A percentile compares a stretch with the other conserved stretches of the same genome.
These are phyloP conservation scores for Aureobasidium vineae DNA, from an alignment of 2,329 filamentous ascomycete genomes.

Conservation along the genomic window DNA sequence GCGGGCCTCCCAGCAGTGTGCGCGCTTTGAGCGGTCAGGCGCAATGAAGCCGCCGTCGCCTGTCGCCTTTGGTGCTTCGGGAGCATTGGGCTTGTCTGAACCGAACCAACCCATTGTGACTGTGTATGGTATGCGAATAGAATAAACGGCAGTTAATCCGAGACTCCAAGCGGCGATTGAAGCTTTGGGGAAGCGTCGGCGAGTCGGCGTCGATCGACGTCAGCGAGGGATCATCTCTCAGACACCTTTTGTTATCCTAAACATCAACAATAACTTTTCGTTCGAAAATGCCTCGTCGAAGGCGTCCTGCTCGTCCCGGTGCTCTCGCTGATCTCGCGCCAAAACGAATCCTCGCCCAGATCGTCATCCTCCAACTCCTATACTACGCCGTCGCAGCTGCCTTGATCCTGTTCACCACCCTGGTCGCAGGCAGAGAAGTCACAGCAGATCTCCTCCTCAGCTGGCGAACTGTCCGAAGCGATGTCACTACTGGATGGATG, in stretches of 20 bases:
- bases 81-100: constrained; percentile 32
- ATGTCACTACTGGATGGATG: constrained; percentile 69
- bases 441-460: constrained; percentile 59
- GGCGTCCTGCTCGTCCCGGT: constrained; percentile 63
- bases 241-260: not conserved
- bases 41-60: constrained; percentile 66
- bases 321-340: constrained; percentile 66
- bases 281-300: constrained; percentile 52
- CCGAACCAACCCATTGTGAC: constrained; percentile 41
- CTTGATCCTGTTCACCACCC: constrained; percentile 65
- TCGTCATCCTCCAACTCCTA: constrained; percentile 61
- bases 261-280: constrained; percentile 14
- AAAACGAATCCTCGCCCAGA: constrained; percentile 65
- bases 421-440: constrained; percentile 63
- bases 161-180: constrained; percentile 1
- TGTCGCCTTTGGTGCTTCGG: constrained; percentile 34
- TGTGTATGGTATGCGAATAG: not conserved
- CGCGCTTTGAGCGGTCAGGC: constrained; percentile 78
- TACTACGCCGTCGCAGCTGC: constrained; percentile 63
- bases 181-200: constrained; percentile 1
- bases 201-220: constrained; percentile 5
- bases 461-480: constrained; percentile 63
- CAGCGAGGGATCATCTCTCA: not conserved
- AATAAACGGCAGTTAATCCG: not conserved
- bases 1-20: constrained; percentile 83